phyloP scores from a whole-genome alignment of 75 land plant species.

The Sequoiadendron giganteum region DNA sequence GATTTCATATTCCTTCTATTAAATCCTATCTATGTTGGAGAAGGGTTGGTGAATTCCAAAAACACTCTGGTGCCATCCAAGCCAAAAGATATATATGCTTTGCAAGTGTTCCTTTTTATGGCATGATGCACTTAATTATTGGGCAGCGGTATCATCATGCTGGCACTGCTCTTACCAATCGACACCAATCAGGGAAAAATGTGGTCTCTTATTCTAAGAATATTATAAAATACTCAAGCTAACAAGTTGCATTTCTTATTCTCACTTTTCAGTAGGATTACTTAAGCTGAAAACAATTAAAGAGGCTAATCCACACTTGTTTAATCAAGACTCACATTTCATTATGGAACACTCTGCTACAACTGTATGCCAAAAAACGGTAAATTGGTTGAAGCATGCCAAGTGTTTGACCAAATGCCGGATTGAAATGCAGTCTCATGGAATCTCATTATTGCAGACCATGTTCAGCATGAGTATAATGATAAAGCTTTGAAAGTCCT shows the following conservation, averaged over 20 bases:
- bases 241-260: neutral
- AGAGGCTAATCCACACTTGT: slow-evolving; percentile 33
- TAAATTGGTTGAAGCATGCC: slow-evolving; percentile 15
- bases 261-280: neutral
- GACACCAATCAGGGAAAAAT: neutral
- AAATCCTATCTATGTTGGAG: too few species aligned
- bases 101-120: neutral
- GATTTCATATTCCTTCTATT: too few species aligned
- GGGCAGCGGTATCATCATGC: neutral
- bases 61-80: too few species aligned
- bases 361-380: slow-evolving; percentile 61
- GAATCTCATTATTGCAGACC: slow-evolving; percentile 59
- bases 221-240: neutral
- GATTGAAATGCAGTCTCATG: slow-evolving; percentile 55
- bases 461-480: slow-evolving; percentile 13
- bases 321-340: slow-evolving; percentile 22
- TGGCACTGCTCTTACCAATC: neutral
- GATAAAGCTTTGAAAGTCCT: slow-evolving; percentile 36
- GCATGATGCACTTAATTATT: neutral
- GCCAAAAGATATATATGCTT: neutral
- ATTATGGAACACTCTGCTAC: slow-evolving; percentile 60
- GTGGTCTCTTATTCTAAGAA: neutral
- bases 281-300: neutral
- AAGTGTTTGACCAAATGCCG: slow-evolving; percentile 32
- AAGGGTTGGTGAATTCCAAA: too few species aligned